These are phyloP conservation scores for Trifolium repens DNA, from an alignment of 306 rosid species.

Conservation along the genomic window DNA sequence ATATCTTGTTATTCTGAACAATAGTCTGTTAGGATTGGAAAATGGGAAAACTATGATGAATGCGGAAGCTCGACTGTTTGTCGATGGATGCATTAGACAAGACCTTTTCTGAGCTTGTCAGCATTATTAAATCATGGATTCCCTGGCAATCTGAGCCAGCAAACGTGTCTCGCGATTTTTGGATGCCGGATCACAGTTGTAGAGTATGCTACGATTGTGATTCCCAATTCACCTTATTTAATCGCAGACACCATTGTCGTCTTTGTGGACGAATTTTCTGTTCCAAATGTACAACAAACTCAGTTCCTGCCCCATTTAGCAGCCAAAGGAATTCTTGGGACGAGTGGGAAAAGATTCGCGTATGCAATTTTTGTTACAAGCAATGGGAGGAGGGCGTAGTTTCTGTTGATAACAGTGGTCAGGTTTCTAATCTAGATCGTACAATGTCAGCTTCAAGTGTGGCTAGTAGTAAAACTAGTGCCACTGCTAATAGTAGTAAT, in stretches of 20 bases:
- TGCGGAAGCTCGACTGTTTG: conserved; percentile 43
- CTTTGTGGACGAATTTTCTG: conserved; percentile 94
- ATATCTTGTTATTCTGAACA: conserved; percentile 39
- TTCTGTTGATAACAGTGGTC: conserved; percentile 50
- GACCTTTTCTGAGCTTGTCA: conserved; percentile 58
- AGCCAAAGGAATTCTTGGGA: conserved; percentile 51
- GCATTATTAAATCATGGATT: conserved; percentile 72
- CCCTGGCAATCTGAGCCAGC: conserved; percentile 77
- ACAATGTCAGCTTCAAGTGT: conserved; percentile 66
- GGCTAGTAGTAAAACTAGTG: conserved; percentile 67
- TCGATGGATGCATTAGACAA: conserved; percentile 73
- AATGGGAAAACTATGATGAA: conserved; percentile 71
- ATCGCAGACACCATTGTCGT: conserved; percentile 95
- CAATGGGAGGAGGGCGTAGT: conserved; percentile 69
- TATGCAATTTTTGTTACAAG: conserved; percentile 88
- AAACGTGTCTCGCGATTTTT: conserved; percentile 78
- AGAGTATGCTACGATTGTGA: conserved; percentile 95
- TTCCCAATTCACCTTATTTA: conserved; percentile 75
- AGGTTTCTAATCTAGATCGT: conserved; percentile 55
- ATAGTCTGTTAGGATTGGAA: conserved; percentile 51
- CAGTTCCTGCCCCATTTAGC: conserved; percentile 66
- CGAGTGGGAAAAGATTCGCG: conserved; percentile 81
- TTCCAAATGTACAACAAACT: conserved; percentile 76
- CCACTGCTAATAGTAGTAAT: conserved; percentile 72
- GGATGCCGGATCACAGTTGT: conserved; percentile 97